Evolutionary conservation across 495 filamentous ascomycete genomes (phyloP).

Genomic region (Neurospora sp.): DNA sequence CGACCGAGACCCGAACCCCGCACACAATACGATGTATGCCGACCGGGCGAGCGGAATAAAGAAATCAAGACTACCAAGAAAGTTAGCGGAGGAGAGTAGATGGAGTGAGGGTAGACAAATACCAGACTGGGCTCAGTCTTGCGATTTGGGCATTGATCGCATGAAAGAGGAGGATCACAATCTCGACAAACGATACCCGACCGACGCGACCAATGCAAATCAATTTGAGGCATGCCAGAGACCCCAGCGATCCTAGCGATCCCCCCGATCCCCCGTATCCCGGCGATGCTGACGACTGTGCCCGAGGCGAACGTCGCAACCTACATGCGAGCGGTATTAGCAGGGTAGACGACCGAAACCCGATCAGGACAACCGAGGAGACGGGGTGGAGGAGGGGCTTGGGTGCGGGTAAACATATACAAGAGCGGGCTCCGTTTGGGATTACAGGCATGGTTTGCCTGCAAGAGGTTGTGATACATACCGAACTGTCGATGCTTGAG

Average conservation of each 20-base stretch:
- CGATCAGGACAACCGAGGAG: background rate
- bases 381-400: background rate
- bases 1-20: background rate
- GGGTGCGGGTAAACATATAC: background rate
- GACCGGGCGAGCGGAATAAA: background rate
- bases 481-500: background rate
- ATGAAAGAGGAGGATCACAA: background rate
- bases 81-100: background rate
- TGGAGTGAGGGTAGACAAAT: background rate
- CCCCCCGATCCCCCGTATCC: too few relatives aligned
- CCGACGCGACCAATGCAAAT: background rate
- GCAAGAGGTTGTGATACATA: background rate
- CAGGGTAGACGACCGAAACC: background rate
- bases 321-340: background rate
- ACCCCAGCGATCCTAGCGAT: background rate
- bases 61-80: background rate
- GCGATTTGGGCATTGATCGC: background rate
- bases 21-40: background rate
- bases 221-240: background rate
- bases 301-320: background rate
- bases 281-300: background rate
- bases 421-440: background rate
- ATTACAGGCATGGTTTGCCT: background rate
- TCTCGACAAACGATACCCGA: background rate
- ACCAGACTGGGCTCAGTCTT: background rate